A percentile compares a stretch with the other conserved stretches of the same genome.
Conservation (phyloP, 805 yeast genomes). For the Blastobotrys robertii region DNA sequence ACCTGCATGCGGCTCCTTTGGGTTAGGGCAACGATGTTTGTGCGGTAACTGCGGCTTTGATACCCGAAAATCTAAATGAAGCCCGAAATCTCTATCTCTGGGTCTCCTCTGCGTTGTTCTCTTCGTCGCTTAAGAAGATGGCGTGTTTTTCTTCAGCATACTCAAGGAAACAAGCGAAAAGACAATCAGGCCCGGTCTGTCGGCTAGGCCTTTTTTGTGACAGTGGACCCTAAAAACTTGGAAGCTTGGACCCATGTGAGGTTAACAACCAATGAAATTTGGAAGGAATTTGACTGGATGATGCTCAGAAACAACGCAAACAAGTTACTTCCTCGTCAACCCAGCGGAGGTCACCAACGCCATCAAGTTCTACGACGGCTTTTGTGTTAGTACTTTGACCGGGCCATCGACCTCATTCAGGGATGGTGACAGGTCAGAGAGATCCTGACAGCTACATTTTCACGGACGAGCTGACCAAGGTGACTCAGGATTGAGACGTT, state of each 20-base stretch:
- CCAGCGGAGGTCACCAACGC: conserved; percentile 25
- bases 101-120: too few relatives aligned
- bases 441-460: conserved; percentile 35
- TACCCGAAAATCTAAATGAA: too few relatives aligned
- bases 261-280: conserved; percentile 4
- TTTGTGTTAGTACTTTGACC: conserved; percentile 33
- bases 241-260: conserved; percentile 7
- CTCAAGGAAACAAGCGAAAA: too few relatives aligned
- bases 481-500: conserved; percentile 35
- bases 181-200: background rate
- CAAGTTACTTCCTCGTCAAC: conserved; percentile 13
- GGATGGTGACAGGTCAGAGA: conserved; percentile 16
- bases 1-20: too few relatives aligned
- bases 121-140: too few relatives aligned
- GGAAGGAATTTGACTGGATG: conserved; percentile 4
- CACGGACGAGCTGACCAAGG: conserved; percentile 38
- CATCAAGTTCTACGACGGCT: conserved; percentile 23
- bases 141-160: too few relatives aligned
- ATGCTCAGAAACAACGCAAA: conserved; percentile 13
- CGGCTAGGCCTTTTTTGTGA: background rate
- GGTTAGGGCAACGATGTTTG: too few relatives aligned
- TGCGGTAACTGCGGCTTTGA: too few relatives aligned
- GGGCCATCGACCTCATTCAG: conserved; percentile 23
- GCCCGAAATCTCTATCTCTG: too few relatives aligned
- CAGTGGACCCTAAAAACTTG: conserved; percentile 23